These are phyloP conservation scores for Solanum dulcamara DNA, from an alignment of 257 asterid species.

Conservation along the genomic window DNA sequence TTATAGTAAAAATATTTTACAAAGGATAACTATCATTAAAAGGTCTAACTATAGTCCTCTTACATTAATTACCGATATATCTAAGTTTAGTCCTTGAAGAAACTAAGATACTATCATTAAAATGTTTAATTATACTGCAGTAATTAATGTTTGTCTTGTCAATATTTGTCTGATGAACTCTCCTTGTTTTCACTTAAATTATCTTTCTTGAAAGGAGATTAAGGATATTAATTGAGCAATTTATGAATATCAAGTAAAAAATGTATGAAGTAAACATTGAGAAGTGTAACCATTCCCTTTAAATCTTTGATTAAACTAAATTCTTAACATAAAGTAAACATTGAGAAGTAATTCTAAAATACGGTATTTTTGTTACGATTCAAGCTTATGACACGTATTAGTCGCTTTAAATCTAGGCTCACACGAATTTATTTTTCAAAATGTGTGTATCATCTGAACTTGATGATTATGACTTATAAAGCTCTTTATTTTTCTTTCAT, in stretches of 20 bases:
- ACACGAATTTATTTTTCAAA: too few species aligned
- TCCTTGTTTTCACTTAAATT: background rate
- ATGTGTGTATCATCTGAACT: background rate
- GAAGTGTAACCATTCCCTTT: background rate
- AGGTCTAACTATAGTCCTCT: too few species aligned
- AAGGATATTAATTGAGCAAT: background rate
- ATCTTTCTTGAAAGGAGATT: background rate
- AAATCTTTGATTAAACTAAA: background rate
- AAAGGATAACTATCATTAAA: too few species aligned
- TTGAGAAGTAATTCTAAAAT: background rate
- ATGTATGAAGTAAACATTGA: too few species aligned
- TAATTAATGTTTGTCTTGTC: too few species aligned
- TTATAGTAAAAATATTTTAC: too few species aligned
- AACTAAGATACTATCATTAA: too few species aligned
- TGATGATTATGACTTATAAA: background rate
- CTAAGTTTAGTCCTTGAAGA: too few species aligned
- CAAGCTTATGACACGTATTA: background rate
- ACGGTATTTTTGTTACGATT: background rate
- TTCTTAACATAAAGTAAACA: too few species aligned
- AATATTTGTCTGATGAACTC: background rate
- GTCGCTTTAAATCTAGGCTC: background rate
- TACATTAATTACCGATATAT: too few species aligned
- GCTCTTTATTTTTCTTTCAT: background rate
- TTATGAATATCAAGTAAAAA: background rate
- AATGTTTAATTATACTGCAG: too few species aligned